Evolutionary conservation across 345 rosid species (phyloP), one percentile per base, ranked within the genome.

Genomic region (Sonneratia alba): DNA sequence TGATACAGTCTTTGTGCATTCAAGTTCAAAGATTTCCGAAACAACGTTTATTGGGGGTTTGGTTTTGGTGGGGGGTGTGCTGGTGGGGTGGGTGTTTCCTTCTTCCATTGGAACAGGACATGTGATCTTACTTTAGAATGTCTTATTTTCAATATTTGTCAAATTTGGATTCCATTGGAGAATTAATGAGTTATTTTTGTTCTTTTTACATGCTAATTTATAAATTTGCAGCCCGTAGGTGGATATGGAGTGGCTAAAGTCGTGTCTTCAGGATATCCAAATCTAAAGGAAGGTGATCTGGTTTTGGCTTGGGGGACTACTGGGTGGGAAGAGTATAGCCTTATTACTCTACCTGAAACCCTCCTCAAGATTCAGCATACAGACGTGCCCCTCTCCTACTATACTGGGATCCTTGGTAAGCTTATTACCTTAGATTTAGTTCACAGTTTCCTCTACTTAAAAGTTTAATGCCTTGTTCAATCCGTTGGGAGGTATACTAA

Each of bases 341-440:
- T 84, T 42, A 62, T 87, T 48, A 74, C 76, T 12, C 59, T 85
- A 8, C 79, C 81, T 4, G 61, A 76, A 6, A n/a, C 57, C 56
- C 76, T 82, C 45, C 71, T 85, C 38, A 88, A 90, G 76, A 87
- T 88, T 57, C 77, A 77, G 3, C 68, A 79, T 16, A 77, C 84
- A 1, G 80, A 83, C 71, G 77, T 88, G 36, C 96, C 91, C 0
- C 85, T 85, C 43, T 84, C 96, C 59, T 84, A 87, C 76, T 84
- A 88, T 53, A 81, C 83, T 34, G 96, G 96, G 51, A 83, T 90
- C 76, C 84, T 90, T 57, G 96, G 89, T 86, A 81, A 53, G 77
- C 48, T 37, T 6, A 63, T 62, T 24, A 10, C 16, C 34, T 36
- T 34, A 5, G 32, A 27, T 27, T 27, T 27, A 27, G 32, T 27